Evolutionary conservation across 2,329 filamentous ascomycete species (phyloP).

Genomic region (Lasiodiplodia sp.): DNA sequence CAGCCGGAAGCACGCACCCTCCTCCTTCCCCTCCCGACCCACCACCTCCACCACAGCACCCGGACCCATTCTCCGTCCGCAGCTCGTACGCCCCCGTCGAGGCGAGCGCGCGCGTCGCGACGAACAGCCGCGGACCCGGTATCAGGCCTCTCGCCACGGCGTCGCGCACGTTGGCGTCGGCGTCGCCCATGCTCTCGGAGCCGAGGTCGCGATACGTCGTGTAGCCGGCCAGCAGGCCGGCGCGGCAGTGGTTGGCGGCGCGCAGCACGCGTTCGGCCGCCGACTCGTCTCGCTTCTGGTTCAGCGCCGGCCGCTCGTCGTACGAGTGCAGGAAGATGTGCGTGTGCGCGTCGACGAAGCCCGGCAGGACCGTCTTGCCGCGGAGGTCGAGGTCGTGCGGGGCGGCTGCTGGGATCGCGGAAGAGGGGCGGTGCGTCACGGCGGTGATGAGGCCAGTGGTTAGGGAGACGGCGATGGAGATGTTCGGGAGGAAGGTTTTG

Average conservation of each 20-base stretch:
- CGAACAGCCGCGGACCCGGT: constrained; percentile 63
- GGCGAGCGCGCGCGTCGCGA: constrained; percentile 61
- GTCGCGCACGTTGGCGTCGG: constrained; percentile 61
- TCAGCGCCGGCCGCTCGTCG: constrained; percentile 49
- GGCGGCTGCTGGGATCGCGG: constrained; percentile 32
- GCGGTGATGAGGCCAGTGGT: constrained; percentile 51
- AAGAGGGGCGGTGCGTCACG: constrained; percentile 40
- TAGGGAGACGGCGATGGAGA: constrained; percentile 53
- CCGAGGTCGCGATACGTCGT: constrained; percentile 66
- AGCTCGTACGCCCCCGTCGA: constrained; percentile 60
- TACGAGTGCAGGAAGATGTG: constrained; percentile 61
- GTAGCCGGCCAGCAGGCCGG: constrained; percentile 63
- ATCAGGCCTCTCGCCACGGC: constrained; percentile 62
- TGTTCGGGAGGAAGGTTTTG: constrained; percentile 51
- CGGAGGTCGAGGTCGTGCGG: constrained; percentile 61
- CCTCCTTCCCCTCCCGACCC: neutral
- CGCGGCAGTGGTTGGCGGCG: constrained; percentile 60
- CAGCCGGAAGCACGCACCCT: constrained; percentile 42
- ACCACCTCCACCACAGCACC: constrained; percentile 32
- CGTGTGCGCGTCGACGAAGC: constrained; percentile 63
- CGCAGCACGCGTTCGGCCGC: constrained; percentile 64
- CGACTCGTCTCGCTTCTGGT: constrained; percentile 66
- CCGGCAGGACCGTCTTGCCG: constrained; percentile 59
- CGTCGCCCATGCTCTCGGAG: constrained; percentile 59
- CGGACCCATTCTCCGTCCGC: constrained; percentile 53